These are phyloP conservation scores for Butyriboletus loyo DNA, from an alignment of 768 basidiomycete genomes.

Conservation along the genomic window DNA sequence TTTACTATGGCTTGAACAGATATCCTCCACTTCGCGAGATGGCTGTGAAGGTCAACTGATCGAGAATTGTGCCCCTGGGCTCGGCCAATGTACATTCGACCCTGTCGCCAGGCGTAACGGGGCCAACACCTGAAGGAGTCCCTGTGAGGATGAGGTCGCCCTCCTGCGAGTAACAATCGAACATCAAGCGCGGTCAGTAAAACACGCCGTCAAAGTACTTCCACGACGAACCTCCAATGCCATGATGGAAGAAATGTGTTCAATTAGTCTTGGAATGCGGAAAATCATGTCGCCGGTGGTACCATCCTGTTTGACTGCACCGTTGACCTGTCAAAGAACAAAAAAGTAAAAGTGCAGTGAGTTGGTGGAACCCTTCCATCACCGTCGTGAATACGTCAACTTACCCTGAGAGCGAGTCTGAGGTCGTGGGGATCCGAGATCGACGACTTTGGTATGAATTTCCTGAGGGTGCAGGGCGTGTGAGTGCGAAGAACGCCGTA, in stretches of 20 bases:
- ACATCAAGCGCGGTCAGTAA: background rate
- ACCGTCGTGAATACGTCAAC: background rate
- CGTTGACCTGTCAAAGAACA: slow-evolving; percentile 69
- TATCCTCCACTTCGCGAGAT: slow-evolving; percentile 71
- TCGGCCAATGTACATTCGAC: slow-evolving; percentile 72
- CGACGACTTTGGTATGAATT: slow-evolving; percentile 75
- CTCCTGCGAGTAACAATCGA: slow-evolving; percentile 48
- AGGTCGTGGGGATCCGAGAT: slow-evolving; percentile 75
- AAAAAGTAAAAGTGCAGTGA: background rate
- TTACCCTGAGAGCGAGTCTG: slow-evolving; percentile 72
- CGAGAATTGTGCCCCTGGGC: slow-evolving; percentile 50
- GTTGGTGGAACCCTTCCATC: background rate
- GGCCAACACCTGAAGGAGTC: slow-evolving; percentile 89
- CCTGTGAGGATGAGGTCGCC: slow-evolving; percentile 91
- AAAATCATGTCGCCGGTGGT: slow-evolving; percentile 90
- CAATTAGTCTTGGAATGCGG: slow-evolving; percentile 80
- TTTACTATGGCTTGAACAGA: slow-evolving; percentile 39
- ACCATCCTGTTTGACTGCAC: slow-evolving; percentile 77
- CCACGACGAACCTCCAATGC: slow-evolving; percentile 70
- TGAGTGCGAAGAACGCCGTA: background rate
- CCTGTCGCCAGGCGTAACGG: slow-evolving; percentile 69
- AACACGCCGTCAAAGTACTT: background rate
- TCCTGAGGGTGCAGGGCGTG: slow-evolving; percentile 38
- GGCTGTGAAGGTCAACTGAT: slow-evolving; percentile 61
- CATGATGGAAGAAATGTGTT: slow-evolving; percentile 95